A percentile compares a stretch with the other conserved stretches of the same genome.
These are phyloP conservation scores for Penicillium brevicompactum DNA, from an alignment of 2,329 filamentous ascomycete genomes.

Conservation along the genomic window DNA sequence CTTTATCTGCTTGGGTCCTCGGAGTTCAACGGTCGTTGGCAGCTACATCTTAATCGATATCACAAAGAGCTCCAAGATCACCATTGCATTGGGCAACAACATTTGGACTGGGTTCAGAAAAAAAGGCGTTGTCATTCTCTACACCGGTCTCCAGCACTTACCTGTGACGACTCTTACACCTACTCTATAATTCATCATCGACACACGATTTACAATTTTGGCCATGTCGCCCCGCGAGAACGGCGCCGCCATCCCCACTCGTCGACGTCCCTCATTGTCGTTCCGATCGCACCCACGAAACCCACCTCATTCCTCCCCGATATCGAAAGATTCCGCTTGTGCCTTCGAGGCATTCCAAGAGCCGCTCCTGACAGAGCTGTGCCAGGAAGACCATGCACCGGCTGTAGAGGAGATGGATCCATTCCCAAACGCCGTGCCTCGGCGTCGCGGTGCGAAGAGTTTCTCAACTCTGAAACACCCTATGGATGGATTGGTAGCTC, in stretches of 20 bases:
- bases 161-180: neutral
- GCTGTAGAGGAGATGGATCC: slow-evolving; percentile 37
- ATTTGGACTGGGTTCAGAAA: slow-evolving; percentile 8
- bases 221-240: slow-evolving; percentile 36
- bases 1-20: slow-evolving; percentile 14
- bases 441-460: slow-evolving; percentile 42
- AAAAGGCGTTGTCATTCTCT: slow-evolving; percentile 16
- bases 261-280: slow-evolving; percentile 43
- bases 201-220: slow-evolving; percentile 4
- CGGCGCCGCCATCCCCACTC: slow-evolving; percentile 27
- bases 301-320: slow-evolving; percentile 28
- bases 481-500: slow-evolving; percentile 43
- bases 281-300: slow-evolving; percentile 41
- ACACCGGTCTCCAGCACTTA: neutral
- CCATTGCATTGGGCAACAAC: slow-evolving; percentile 8
- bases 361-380: slow-evolving; percentile 24
- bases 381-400: slow-evolving; percentile 24
- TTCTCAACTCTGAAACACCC: slow-evolving; percentile 47
- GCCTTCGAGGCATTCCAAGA: slow-evolving; percentile 25
- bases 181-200: slow-evolving; percentile 12
- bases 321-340: slow-evolving; percentile 22
- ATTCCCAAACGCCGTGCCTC: slow-evolving; percentile 33
- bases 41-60: slow-evolving; percentile 12
- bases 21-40: slow-evolving; percentile 12
- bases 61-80: slow-evolving; percentile 9